Evolutionary conservation across 805 yeast species (phyloP).

Genomic region (Ogataea neopini): DNA sequence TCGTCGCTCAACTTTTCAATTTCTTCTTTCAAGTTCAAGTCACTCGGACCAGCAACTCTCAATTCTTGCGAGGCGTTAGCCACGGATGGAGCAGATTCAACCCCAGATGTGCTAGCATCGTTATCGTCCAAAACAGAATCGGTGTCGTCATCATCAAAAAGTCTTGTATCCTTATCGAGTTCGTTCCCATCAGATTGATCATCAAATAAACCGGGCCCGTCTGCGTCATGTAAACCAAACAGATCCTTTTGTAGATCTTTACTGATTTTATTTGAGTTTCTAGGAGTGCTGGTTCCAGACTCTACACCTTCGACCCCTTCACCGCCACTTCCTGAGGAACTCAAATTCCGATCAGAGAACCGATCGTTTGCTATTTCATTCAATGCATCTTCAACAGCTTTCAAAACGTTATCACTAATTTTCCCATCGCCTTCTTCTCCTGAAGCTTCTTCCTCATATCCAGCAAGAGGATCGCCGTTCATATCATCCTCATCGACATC

Average conservation of each 20-base stretch:
- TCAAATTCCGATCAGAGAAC: conserved; percentile 2
- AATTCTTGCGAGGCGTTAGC: conserved; percentile 29
- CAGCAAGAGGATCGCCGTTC: conserved; percentile 36
- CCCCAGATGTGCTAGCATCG: conserved; percentile 12
- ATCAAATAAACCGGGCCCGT: conserved; percentile 24
- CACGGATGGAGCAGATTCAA: conserved; percentile 18
- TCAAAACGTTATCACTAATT: conserved; percentile 31
- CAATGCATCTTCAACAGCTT: conserved; percentile 50
- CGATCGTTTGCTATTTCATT: conserved; percentile 51
- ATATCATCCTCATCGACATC: conserved; percentile 23
- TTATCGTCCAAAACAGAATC: conserved; percentile 16
- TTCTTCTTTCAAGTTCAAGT: conserved; percentile 63
- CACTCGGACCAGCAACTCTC: conserved; percentile 67
- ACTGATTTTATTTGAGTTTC: conserved; percentile 29
- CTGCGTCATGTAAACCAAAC: conserved; percentile 29
- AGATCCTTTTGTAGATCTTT: conserved; percentile 35
- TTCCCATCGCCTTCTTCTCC: conserved; percentile 36
- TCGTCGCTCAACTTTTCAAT: conserved; percentile 59
- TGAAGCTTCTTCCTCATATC: conserved; percentile 32
- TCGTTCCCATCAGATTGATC: conserved; percentile 23
- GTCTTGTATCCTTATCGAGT: conserved; percentile 27
- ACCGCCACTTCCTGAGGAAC: conserved; percentile 11
- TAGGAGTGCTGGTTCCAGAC: conserved; percentile 19
- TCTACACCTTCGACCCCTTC: conserved; percentile 18
- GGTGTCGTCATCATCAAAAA: conserved; percentile 35